Percentiles rank a stretch among this genome's conserved stretches.
Evolutionary conservation across 495 filamentous ascomycete genomes (phyloP).

Genomic region (Venustampulla echinocandica): DNA sequence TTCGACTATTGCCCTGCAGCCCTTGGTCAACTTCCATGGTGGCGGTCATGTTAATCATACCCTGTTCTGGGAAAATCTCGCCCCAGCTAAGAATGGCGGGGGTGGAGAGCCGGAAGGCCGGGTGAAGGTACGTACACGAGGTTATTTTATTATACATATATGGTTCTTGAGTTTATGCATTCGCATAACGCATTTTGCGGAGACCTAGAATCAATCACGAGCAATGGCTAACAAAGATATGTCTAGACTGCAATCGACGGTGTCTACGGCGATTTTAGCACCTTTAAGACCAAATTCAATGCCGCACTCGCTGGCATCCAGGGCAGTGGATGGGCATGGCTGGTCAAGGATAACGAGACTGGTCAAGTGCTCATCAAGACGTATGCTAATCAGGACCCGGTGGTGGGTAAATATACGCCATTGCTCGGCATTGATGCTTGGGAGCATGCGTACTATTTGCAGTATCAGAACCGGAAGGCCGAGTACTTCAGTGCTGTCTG

Average conservation of each 20-base stretch:
- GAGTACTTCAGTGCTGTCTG: slow-evolving; percentile 96
- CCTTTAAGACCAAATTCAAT: slow-evolving; percentile 70
- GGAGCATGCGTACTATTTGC: slow-evolving; percentile 71
- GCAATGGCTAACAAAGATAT: background rate
- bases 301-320: slow-evolving; percentile 66
- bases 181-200: no score
- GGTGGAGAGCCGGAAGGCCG: slow-evolving; percentile 65
- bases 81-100: slow-evolving; percentile 57
- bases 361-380: slow-evolving; percentile 64
- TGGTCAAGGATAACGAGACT: slow-evolving; percentile 78
- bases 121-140: slow-evolving; percentile 31
- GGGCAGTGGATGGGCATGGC: slow-evolving; percentile 56
- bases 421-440: slow-evolving; percentile 94
- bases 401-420: slow-evolving; percentile 77
- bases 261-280: slow-evolving; percentile 64
- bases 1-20: slow-evolving; percentile 71
- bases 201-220: no score
- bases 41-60: slow-evolving; percentile 90
- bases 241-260: slow-evolving; percentile 57
- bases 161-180: no score
- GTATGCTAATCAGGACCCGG: slow-evolving; percentile 89
- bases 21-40: slow-evolving; percentile 92
- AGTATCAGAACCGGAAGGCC: slow-evolving; percentile 98
- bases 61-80: slow-evolving; percentile 89
- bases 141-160: background rate